These are phyloP conservation scores for Tripterygium wilfordii DNA, from an alignment of 177 flowering plant species.

Conservation along the genomic window DNA sequence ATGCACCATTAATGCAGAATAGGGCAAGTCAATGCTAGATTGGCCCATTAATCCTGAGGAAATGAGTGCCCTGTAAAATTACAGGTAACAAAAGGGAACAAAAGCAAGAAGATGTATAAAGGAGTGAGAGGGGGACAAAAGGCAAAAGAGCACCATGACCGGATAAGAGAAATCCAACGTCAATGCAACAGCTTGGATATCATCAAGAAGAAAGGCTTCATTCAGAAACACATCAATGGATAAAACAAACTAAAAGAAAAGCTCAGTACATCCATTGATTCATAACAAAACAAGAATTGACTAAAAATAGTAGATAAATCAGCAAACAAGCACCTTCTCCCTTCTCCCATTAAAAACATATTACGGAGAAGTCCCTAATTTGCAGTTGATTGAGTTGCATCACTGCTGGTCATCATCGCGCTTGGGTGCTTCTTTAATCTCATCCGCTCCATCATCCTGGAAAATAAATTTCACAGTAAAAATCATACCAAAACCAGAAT, in stretches of 20 bases:
- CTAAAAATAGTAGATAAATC: constrained; percentile 8
- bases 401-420: constrained; percentile 9
- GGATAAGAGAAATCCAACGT: too few species aligned
- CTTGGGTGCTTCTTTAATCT: constrained; percentile 16
- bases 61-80: too few species aligned
- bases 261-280: constrained; percentile 6
- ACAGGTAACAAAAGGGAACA: too few species aligned
- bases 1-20: too few species aligned
- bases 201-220: too few species aligned
- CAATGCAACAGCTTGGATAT: too few species aligned
- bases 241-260: constrained; percentile 3
- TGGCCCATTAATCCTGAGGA: too few species aligned
- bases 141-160: too few species aligned
- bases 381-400: constrained; percentile 7
- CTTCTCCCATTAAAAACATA: constrained; percentile 35
- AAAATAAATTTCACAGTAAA: too few species aligned
- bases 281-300: constrained; percentile 19
- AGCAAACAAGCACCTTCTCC: constrained; percentile 9
- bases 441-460: constrained; percentile 21
- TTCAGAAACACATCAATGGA: neutral
- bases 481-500: neutral
- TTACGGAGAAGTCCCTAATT: constrained; percentile 18
- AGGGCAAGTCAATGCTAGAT: too few species aligned
- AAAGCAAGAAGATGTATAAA: too few species aligned
- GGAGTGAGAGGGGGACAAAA: too few species aligned